Evolutionary conservation across 2,329 filamentous ascomycete genomes (phyloP).

Genomic region (Metarhizium rileyi): DNA sequence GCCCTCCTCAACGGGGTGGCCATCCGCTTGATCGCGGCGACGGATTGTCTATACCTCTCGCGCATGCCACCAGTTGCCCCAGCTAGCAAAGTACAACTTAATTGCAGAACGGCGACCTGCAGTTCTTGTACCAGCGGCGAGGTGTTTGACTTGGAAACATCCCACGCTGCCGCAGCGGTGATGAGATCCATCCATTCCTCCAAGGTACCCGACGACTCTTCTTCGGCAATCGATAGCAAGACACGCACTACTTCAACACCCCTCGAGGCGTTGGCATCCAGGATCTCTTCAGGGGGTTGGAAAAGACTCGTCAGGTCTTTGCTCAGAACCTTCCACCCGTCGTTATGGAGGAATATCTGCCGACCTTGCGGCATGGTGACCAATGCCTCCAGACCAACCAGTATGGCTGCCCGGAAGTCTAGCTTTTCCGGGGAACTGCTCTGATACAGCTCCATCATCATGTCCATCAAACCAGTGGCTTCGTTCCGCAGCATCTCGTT

Average conservation of each 20-base stretch:
- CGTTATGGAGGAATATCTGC: constrained; percentile 36
- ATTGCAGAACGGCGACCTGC: constrained; percentile 43
- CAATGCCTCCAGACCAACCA: constrained; percentile 51
- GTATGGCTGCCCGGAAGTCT: constrained; percentile 47
- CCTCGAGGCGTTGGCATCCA: constrained; percentile 27
- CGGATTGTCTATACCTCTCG: constrained; percentile 42
- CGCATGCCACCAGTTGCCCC: constrained; percentile 36
- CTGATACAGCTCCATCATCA: constrained; percentile 54
- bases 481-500: constrained; percentile 47
- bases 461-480: constrained; percentile 49
- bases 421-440: constrained; percentile 22
- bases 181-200: constrained; percentile 50
- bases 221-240: constrained; percentile 42
- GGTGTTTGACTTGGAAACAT: constrained; percentile 23
- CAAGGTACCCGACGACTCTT: constrained; percentile 30
- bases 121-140: constrained; percentile 33
- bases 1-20: constrained; percentile 29
- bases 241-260: constrained; percentile 48
- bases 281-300: constrained; percentile 14
- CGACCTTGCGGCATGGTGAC: constrained; percentile 37
- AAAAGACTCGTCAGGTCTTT: constrained; percentile 39
- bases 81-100: constrained; percentile 42
- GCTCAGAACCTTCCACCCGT: constrained; percentile 45
- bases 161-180: constrained; percentile 39
- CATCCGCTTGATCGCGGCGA: constrained; percentile 38